A percentile compares a stretch with the other conserved stretches of the same genome.
These are phyloP conservation scores for Backusella parvicylindrica DNA, from an alignment of 192 early-diverging fungal species.

Conservation along the genomic window DNA sequence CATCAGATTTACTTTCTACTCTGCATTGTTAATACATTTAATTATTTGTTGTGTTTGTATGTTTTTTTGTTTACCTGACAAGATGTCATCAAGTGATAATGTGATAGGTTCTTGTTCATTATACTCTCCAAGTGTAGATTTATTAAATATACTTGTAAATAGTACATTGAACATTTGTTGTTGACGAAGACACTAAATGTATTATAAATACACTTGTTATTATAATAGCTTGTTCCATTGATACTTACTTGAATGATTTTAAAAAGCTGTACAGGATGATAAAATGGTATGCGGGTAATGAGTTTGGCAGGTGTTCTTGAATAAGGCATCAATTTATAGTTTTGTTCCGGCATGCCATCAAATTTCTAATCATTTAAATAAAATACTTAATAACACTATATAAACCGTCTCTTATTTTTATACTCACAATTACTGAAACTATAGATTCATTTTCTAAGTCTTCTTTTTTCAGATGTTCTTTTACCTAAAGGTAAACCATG, in stretches of 20 bases:
- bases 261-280: slow-evolving; percentile 29
- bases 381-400: neutral
- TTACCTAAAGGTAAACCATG: neutral
- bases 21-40: neutral
- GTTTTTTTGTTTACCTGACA: slow-evolving; percentile 15
- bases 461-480: neutral
- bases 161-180: slow-evolving; percentile 33
- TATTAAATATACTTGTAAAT: slow-evolving; percentile 28
- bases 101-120: neutral
- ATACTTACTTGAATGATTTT: slow-evolving; percentile 25
- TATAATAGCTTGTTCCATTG: neutral
- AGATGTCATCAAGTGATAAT: slow-evolving; percentile 21
- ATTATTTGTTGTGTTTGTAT: neutral
- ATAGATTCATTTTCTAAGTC: neutral
- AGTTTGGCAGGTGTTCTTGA: slow-evolving; percentile 21
- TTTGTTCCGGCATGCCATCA: slow-evolving; percentile 4
- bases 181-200: slow-evolving; percentile 23
- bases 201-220: neutral
- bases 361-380: neutral
- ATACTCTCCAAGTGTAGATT: neutral
- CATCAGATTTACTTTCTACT: slow-evolving; percentile 11
- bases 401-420: neutral
- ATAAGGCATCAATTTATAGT: slow-evolving; percentile 12
- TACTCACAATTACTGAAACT: neutral
- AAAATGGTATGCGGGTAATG: slow-evolving; percentile 26